Conservation (phyloP, 352 stramenopile genomes). For the Pythium phragmitis region DNA sequence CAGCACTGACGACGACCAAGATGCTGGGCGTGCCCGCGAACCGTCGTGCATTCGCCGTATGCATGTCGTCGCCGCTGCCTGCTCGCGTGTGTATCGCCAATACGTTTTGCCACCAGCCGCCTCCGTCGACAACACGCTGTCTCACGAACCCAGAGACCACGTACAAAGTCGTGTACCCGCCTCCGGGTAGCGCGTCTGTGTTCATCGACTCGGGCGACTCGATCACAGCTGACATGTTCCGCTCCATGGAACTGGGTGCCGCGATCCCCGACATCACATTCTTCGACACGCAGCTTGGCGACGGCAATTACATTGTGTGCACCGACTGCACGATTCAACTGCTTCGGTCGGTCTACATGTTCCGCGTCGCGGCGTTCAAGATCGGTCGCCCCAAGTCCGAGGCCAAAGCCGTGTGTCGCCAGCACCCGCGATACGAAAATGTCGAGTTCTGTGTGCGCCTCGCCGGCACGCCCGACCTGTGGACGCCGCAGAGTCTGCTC, state of each 20-base stretch:
- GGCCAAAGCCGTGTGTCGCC: background rate
- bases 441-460: slow-evolving; percentile 11
- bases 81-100: background rate
- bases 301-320: slow-evolving; percentile 17
- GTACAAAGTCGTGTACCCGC: background rate
- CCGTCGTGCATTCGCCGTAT: slow-evolving; percentile 4
- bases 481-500: slow-evolving; percentile 12
- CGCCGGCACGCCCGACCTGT: background rate
- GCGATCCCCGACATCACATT: slow-evolving; percentile 8
- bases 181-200: background rate
- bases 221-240: slow-evolving; percentile 9
- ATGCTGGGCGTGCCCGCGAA: slow-evolving; percentile 7
- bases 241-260: slow-evolving; percentile 3
- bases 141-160: slow-evolving; percentile 2
- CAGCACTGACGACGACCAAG: background rate
- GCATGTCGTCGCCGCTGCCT: slow-evolving; percentile 5
- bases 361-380: slow-evolving; percentile 15
- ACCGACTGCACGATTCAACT: slow-evolving; percentile 10
- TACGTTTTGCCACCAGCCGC: slow-evolving; percentile 5
- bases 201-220: slow-evolving; percentile 1
- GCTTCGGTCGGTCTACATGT: slow-evolving; percentile 11
- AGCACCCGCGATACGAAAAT: slow-evolving; percentile 5
- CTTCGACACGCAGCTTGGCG: slow-evolving; percentile 10
- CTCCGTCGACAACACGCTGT: background rate
- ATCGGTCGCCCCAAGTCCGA: slow-evolving; percentile 1